Evolutionary conservation across 2,329 filamentous ascomycete species (phyloP).

Genomic region (Furcasterigmium sp.): DNA sequence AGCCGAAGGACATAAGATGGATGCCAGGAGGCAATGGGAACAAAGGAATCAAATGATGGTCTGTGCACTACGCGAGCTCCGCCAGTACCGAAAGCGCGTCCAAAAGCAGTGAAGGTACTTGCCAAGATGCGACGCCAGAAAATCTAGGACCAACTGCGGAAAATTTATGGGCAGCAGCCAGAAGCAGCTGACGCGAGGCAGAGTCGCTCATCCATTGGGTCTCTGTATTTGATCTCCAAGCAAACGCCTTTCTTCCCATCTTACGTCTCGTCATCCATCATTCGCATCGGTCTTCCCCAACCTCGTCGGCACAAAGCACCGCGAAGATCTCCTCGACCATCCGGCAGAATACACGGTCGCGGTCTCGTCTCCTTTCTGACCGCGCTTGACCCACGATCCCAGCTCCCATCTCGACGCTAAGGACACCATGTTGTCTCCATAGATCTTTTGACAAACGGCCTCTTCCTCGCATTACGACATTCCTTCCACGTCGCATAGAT

Average conservation of each 20-base stretch:
- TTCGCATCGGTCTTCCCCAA: too few species aligned
- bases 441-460: neutral
- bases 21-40: too few species aligned
- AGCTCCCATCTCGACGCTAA: neutral
- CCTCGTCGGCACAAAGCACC: too few species aligned
- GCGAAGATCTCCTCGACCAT: too few species aligned
- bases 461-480: neutral
- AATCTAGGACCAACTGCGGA: neutral
- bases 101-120: neutral
- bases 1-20: too few species aligned
- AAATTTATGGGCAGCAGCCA: neutral
- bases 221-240: neutral
- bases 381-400: neutral
- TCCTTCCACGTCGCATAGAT: too few species aligned
- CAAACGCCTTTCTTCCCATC: neutral
- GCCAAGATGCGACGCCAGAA: neutral
- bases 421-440: conserved; percentile 1
- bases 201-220: too few species aligned
- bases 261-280: too few species aligned
- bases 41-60: too few species aligned
- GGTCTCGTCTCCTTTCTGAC: too few species aligned
- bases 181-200: neutral
- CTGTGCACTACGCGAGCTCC: too few species aligned
- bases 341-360: too few species aligned
- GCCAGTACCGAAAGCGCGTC: neutral